Percentiles rank a stretch among this genome's conserved stretches.
phyloP scores from a whole-genome alignment of 2,329 filamentous ascomycete genomes.

The Coniochaeta pulveracea region DNA sequence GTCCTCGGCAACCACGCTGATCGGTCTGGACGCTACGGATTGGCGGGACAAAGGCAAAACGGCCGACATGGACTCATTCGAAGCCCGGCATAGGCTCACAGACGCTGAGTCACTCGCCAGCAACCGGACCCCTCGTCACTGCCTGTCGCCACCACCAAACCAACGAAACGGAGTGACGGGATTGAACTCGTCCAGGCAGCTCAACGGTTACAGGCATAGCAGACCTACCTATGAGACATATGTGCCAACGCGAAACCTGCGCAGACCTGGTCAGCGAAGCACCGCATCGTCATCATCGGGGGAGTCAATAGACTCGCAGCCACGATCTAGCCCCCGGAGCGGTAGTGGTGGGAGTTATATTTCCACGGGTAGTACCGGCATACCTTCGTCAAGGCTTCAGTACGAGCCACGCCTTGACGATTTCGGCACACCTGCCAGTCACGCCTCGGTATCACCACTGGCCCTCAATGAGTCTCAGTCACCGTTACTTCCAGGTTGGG shows the following conservation, averaged over 20 bases:
- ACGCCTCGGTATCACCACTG: constrained; percentile 9
- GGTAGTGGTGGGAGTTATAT: constrained; percentile 11
- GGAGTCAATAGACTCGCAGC: constrained; percentile 12
- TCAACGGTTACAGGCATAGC: constrained; percentile 13
- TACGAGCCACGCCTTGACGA: constrained; percentile 6
- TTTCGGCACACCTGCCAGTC: constrained; percentile 4
- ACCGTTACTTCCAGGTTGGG: constrained; percentile 5
- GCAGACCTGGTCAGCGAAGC: constrained; percentile 10
- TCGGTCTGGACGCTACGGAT: constrained; percentile 7
- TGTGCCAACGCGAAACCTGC: constrained; percentile 9
- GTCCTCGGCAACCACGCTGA: constrained; percentile 9
- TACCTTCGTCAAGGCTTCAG: constrained; percentile 7
- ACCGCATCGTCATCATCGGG: constrained; percentile 13
- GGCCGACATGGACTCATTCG: constrained; percentile 1
- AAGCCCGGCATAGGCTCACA: constrained; percentile 1
- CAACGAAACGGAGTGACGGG: constrained; percentile 1
- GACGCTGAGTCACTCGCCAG: constrained; percentile 8
- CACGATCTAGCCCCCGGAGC: constrained; percentile 8
- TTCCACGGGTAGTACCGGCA: constrained; percentile 11
- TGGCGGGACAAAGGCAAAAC: constrained; percentile 8
- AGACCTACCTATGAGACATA: constrained; percentile 10
- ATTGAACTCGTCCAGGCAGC: constrained; percentile 13
- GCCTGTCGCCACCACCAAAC: constrained; percentile 7
- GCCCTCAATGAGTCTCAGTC: constrained; percentile 6
- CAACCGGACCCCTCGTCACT: constrained; percentile 6